Base-by-base conservation (phyloP, 176 grass and related monocot genomes). In the Oropetium thomaeum region DNA sequence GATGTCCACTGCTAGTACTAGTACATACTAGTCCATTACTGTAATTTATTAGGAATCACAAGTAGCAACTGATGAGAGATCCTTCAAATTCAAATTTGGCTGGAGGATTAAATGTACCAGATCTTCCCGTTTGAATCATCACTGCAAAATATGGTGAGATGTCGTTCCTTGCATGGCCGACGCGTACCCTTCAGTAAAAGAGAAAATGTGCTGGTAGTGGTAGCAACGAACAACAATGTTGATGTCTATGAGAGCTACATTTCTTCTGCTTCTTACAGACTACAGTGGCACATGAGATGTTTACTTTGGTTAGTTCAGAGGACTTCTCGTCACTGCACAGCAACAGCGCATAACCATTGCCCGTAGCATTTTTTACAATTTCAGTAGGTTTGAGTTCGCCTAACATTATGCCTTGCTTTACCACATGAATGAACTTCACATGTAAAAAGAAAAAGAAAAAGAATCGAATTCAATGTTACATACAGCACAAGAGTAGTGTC, bases 391-490 rank as follows among this genome's bases (percentile, higher is more conserved):
- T 22, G 49, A 20, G 49, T 52, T 52, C 49, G n/a, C 45, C 20
- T 4, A 7, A 75, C 47, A 37, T 82, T 66, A 74, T 82, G 74
- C 5, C 53, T 11, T 42, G 25, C 53, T 7, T 42, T 69, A 4
- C n/a, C 27, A 33, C 27, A 60, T 10, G 33, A 57, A 29, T 39
- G 28, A 26, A 39, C 1, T 65, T 38, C 51, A 20, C 1, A 30
- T 45, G 29, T 26, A 25, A 42, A 10, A 53, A 27, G 23, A 0
- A 17, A 59, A 2, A 8, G 10, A n/a, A 51, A 20, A n/a, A n/a
- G 35, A 37, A 37, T 37, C 35, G 35, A 52, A 52, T 52, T 22
- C 1, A 52, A 52, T 52, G 20, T 52, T 22, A 52, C 49, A 49
- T 49, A 7, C 2, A 52, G 49, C 20, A 52, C 48, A 17, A 49